Conservation (phyloP, 2,329 filamentous ascomycete genomes). For the Aspergillus vadensis region DNA sequence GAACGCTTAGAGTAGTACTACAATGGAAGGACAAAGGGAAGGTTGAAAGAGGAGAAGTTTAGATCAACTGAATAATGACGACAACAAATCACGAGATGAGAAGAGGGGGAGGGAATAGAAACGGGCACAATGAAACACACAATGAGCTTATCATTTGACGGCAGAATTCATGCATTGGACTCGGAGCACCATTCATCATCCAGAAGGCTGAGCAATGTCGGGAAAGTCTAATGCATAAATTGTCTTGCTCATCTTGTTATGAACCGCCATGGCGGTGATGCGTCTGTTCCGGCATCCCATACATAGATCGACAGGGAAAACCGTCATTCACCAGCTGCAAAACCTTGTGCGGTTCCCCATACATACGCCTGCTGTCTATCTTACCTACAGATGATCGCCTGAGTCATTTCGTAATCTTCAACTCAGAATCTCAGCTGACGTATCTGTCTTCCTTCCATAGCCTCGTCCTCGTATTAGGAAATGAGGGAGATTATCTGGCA, state of each 20-base stretch:
- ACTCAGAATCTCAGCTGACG: not conserved
- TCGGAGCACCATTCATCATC: not conserved
- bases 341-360: not conserved
- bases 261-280: not conserved
- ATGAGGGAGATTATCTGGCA: not conserved
- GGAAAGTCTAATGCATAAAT: not conserved
- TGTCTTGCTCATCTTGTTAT: not conserved
- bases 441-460: not conserved
- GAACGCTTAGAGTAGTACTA: not conserved
- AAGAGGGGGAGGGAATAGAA: not conserved
- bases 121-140: not conserved
- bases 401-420: not conserved
- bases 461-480: not conserved
- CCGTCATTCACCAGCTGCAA: not conserved
- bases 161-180: not conserved
- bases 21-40: not conserved
- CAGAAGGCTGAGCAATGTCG: not conserved
- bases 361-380: not conserved
- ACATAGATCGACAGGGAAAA: slow-evolving; percentile 1
- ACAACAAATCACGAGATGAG: not conserved
- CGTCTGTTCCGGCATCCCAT: not conserved
- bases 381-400: not conserved
- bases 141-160: not conserved
- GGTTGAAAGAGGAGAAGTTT: not conserved
- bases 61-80: not conserved